Conservation (phyloP, 2,329 filamentous ascomycete genomes). For the Cytospora piceae region DNA sequence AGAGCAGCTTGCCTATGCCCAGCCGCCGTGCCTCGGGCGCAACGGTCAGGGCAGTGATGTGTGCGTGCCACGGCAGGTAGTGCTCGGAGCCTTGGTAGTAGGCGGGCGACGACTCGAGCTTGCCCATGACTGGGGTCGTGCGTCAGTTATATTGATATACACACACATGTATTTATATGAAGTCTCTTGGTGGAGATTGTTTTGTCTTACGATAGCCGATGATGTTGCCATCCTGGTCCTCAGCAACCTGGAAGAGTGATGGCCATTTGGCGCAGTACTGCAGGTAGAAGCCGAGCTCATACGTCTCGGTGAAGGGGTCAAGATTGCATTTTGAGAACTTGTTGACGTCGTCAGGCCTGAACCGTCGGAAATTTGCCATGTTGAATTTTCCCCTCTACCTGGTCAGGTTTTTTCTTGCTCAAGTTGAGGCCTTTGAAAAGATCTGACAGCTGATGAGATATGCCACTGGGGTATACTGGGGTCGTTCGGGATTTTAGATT, state of each 20-base stretch:
- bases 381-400: constrained; percentile 6
- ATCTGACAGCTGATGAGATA: neutral
- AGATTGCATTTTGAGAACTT: constrained; percentile 94
- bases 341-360: constrained; percentile 82
- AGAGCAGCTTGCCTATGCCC: constrained; percentile 84
- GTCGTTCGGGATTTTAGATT: neutral
- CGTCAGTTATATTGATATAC: neutral
- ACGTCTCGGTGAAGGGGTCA: constrained; percentile 96
- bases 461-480: neutral
- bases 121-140: constrained; percentile 82
- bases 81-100: constrained; percentile 77
- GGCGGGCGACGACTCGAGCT: constrained; percentile 84
- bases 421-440: neutral
- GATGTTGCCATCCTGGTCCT: constrained; percentile 83
- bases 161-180: neutral
- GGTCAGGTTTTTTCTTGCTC: neutral
- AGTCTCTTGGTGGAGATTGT: neutral
- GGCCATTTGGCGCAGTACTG: constrained; percentile 97
- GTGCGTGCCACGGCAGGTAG: constrained; percentile 98
- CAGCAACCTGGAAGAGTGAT: constrained; percentile 88
- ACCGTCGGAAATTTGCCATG: constrained; percentile 86
- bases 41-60: constrained; percentile 95
- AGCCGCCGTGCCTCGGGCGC: constrained; percentile 83
- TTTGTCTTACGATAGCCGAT: constrained; percentile 81
- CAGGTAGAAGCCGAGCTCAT: constrained; percentile 92